phyloP scores from a whole-genome alignment of 1,284 basidiomycete species.

The Volvariella surrecta region DNA sequence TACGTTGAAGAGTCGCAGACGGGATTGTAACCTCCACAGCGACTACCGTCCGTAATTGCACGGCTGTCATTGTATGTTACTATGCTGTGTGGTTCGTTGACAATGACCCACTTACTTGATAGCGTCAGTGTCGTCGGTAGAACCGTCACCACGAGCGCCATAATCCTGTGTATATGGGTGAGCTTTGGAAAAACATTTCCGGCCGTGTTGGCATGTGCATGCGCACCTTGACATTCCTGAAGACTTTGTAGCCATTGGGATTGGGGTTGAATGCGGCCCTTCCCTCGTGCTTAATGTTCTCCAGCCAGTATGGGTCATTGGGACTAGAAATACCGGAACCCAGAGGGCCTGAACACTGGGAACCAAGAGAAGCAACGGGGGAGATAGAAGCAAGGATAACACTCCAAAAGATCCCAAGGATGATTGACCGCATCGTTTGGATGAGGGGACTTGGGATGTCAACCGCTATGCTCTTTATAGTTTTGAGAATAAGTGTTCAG shows the following conservation, averaged over 20 bases:
- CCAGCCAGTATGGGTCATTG: slow-evolving; percentile 60
- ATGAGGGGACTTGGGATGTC: no score
- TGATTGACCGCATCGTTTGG: slow-evolving; percentile 1
- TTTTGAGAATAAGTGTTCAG: no score
- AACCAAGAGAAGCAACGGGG: neutral
- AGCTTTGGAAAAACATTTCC: no score
- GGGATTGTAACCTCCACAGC: slow-evolving; percentile 38
- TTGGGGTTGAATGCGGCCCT: slow-evolving; percentile 49
- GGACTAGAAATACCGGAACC: slow-evolving; percentile 40
- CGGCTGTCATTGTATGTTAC: slow-evolving; percentile 21
- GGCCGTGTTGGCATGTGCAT: no score
- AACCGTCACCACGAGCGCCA: slow-evolving; percentile 57
- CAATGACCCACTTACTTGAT: slow-evolving; percentile 41
- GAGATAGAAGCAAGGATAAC: neutral
- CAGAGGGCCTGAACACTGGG: slow-evolving; percentile 4
- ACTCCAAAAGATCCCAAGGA: neutral
- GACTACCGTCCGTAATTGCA: slow-evolving; percentile 49
- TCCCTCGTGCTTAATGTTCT: slow-evolving; percentile 62
- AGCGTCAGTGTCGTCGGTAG: slow-evolving; percentile 60
- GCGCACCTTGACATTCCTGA: slow-evolving; percentile 57
- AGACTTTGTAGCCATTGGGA: slow-evolving; percentile 54
- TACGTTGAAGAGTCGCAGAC: slow-evolving; percentile 45
- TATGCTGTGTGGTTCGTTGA: neutral
- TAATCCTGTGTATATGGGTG: slow-evolving; percentile 25
- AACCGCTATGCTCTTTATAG: no score